A percentile compares a stretch with the other conserved stretches of the same genome.
phyloP scores from a whole-genome alignment of 257 asterid genomes.

The Phtheirospermum japonicum region DNA sequence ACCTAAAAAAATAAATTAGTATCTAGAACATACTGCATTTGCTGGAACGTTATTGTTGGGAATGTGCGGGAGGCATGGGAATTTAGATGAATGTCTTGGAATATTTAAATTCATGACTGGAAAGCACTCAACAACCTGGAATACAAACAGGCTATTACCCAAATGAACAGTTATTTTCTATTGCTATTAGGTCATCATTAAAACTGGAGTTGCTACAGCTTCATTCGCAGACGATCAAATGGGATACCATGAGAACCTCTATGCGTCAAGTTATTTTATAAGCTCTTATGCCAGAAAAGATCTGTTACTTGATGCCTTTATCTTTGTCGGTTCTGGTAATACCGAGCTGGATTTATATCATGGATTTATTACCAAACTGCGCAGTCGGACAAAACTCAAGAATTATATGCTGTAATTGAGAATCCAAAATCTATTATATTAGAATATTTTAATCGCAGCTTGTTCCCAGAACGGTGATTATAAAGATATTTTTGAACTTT shows the following conservation, averaged over 20 bases:
- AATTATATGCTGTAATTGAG: slow-evolving; percentile 55
- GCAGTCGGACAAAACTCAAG: slow-evolving; percentile 67
- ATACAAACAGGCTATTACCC: slow-evolving; percentile 41
- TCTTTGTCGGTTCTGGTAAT: slow-evolving; percentile 23
- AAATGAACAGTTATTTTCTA: slow-evolving; percentile 56
- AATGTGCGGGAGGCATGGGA: too few relatives aligned
- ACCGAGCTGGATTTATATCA: slow-evolving; percentile 47
- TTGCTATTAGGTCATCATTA: slow-evolving; percentile 45
- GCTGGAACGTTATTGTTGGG: too few relatives aligned
- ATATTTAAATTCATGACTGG: too few relatives aligned
- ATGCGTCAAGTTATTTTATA: slow-evolving; percentile 56
- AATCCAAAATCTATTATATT: slow-evolving; percentile 70
- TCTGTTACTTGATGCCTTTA: slow-evolving; percentile 33
- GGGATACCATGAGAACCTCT: slow-evolving; percentile 54
- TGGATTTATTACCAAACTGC: slow-evolving; percentile 59
- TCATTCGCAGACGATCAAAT: slow-evolving; percentile 54
- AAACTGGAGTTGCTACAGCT: slow-evolving; percentile 52
- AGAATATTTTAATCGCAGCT: too few relatives aligned
- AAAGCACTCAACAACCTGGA: too few relatives aligned
- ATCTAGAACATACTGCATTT: too few relatives aligned
- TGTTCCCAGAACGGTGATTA: too few relatives aligned
- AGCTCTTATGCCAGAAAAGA: slow-evolving; percentile 59
- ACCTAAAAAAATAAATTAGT: too few relatives aligned
- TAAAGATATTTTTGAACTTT: too few relatives aligned
- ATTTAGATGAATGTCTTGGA: too few relatives aligned